Evolutionary conservation across 2,329 filamentous ascomycete genomes (phyloP).

Genomic region (Calonectria pseudoturangicola): DNA sequence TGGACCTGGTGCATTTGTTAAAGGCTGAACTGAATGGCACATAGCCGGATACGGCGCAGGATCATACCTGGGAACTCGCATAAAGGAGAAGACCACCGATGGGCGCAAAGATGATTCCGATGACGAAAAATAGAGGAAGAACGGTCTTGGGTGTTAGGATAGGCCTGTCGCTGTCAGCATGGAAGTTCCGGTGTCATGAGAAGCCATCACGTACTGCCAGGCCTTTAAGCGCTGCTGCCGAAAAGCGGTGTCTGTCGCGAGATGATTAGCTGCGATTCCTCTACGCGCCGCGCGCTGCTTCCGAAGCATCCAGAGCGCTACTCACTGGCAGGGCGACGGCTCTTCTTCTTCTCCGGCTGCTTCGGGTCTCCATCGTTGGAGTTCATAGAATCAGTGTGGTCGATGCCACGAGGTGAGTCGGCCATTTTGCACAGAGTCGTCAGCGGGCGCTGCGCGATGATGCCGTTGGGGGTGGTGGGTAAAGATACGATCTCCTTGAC

Average conservation of each 20-base stretch:
- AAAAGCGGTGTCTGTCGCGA: conserved; percentile 88
- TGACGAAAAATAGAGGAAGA: conserved; percentile 90
- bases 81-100: conserved; percentile 92
- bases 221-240: conserved; percentile 97
- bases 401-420: conserved; percentile 66
- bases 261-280: conserved; percentile 46
- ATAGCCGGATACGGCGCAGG: neutral
- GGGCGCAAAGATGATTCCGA: conserved; percentile 94
- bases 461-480: conserved; percentile 40
- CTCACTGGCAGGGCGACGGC: conserved; percentile 91
- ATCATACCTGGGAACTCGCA: conserved; percentile 84
- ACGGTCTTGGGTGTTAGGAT: conserved; percentile 97
- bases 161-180: conserved; percentile 77
- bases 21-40: conserved; percentile 6
- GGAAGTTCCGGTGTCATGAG: conserved; percentile 30
- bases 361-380: conserved; percentile 72
- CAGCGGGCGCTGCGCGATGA: conserved; percentile 45
- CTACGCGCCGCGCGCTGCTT: conserved; percentile 26
- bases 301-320: conserved; percentile 59
- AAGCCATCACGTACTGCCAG: conserved; percentile 85
- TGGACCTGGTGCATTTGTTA: conserved; percentile 78
- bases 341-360: conserved; percentile 87
- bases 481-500: conserved; percentile 46
- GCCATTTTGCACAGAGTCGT: conserved; percentile 64
- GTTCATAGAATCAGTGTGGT: conserved; percentile 71